Conservation (phyloP, 768 basidiomycete genomes). For the Lactarius hengduanensis region DNA sequence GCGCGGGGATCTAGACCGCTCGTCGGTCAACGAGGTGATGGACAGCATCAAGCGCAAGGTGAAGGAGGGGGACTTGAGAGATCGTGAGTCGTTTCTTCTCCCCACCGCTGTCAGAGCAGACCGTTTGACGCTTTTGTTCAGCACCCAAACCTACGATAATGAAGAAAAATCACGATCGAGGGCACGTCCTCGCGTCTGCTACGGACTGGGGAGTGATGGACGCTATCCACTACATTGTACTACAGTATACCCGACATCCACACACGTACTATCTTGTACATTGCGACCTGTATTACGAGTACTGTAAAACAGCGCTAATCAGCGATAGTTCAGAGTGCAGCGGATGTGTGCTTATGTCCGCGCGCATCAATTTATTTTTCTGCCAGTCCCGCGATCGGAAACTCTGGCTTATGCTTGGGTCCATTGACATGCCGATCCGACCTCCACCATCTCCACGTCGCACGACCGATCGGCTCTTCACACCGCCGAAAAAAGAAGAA, state of each 20-base stretch:
- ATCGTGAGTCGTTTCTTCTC: constrained; percentile 56
- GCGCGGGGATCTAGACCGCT: constrained; percentile 88
- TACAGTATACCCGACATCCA: background rate
- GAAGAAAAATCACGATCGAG: constrained; percentile 83
- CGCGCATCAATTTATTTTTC: no score
- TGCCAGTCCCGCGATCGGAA: no score
- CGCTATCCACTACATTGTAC: background rate
- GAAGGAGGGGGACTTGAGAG: constrained; percentile 79
- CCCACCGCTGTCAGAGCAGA: background rate
- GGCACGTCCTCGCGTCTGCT: constrained; percentile 75
- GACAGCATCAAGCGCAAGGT: constrained; percentile 91
- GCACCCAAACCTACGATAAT: constrained; percentile 84
- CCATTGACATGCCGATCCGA: no score
- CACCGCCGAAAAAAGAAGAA: no score
- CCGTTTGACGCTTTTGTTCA: constrained; percentile 33
- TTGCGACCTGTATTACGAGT: constrained; percentile 9
- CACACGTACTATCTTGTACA: background rate
- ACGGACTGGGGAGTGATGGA: constrained; percentile 36
- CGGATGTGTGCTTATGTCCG: no score
- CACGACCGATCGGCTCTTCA: no score
- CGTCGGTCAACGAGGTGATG: constrained; percentile 86
- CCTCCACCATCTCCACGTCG: no score
- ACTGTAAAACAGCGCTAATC: background rate
- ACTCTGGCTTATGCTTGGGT: no score
- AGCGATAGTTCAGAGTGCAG: no score